Evolutionary conservation across 106 monocot species (phyloP).

Genomic region (Iris macrosiphon): DNA sequence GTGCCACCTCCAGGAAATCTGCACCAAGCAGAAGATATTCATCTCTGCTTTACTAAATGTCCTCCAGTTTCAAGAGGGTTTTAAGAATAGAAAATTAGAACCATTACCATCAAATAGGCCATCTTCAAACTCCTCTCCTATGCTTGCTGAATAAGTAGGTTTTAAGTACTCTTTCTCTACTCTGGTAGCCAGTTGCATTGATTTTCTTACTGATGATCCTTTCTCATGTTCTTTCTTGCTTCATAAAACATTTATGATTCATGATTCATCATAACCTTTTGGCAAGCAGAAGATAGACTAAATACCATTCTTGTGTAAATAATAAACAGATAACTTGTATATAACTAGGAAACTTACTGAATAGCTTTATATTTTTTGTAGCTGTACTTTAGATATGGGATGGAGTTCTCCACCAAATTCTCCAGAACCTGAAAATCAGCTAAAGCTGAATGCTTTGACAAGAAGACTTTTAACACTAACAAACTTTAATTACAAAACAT

Average conservation of each 20-base stretch:
- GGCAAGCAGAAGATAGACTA: too few relatives aligned
- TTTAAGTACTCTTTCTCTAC: conserved; percentile 46
- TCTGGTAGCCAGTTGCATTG: conserved; percentile 43
- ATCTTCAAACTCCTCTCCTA: too few relatives aligned
- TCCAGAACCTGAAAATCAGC: conserved; percentile 58
- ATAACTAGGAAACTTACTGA: conserved; percentile 44
- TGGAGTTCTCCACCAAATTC: conserved; percentile 80
- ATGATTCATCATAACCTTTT: not conserved
- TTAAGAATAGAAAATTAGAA: not conserved
- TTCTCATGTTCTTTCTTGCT: conserved; percentile 80
- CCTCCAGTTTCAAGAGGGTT: not conserved
- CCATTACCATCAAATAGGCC: conserved; percentile 31
- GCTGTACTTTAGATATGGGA: conserved; percentile 86
- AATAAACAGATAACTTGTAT: not conserved
- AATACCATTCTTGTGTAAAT: too few relatives aligned
- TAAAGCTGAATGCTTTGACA: not conserved
- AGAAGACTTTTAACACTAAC: not conserved
- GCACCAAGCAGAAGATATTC: conserved; percentile 3
- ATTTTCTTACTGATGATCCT: conserved; percentile 33
- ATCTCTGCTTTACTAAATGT: not conserved
- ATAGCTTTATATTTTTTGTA: conserved; percentile 82
- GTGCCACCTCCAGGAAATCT: conserved; percentile 82
- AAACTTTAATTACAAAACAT: conserved; percentile 14
- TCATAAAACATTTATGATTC: conserved; percentile 2
- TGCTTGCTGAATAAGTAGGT: too few relatives aligned